Conservation (phyloP, 75 land plant genomes). For the Sequoia sempervirens region DNA sequence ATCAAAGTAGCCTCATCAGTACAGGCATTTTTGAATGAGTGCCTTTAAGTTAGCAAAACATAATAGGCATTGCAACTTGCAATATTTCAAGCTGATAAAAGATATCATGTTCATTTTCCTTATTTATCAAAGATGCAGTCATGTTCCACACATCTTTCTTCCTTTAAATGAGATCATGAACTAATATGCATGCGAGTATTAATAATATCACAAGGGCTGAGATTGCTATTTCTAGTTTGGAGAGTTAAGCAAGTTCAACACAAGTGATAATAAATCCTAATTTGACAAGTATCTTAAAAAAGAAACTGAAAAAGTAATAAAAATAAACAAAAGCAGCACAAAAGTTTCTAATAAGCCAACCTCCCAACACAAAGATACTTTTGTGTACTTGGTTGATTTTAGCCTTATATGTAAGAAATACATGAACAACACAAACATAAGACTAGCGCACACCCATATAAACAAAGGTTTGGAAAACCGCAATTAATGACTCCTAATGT, state of each 20-base stretch:
- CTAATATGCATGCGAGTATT: neutral
- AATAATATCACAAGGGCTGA: neutral
- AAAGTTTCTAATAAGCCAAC: neutral
- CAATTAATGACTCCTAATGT: too few relatives aligned
- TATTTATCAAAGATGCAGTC: neutral
- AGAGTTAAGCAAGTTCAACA: neutral
- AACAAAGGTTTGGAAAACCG: neutral
- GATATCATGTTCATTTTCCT: neutral
- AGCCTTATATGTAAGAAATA: neutral
- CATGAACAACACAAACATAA: neutral
- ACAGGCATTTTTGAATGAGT: neutral
- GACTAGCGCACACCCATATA: neutral
- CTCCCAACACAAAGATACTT: neutral
- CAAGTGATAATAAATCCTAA: neutral
- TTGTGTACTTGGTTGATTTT: neutral
- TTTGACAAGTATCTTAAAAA: neutral
- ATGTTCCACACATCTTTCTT: neutral
- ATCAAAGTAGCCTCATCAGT: neutral
- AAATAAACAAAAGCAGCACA: neutral
- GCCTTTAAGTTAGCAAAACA: neutral
- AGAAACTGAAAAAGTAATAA: neutral
- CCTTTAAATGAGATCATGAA: neutral
- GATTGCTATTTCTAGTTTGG: neutral
- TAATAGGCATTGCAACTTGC: neutral
- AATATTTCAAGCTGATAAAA: neutral